phyloP scores from a whole-genome alignment of 2,329 filamentous ascomycete genomes.

The Lecanicillium sp. region DNA sequence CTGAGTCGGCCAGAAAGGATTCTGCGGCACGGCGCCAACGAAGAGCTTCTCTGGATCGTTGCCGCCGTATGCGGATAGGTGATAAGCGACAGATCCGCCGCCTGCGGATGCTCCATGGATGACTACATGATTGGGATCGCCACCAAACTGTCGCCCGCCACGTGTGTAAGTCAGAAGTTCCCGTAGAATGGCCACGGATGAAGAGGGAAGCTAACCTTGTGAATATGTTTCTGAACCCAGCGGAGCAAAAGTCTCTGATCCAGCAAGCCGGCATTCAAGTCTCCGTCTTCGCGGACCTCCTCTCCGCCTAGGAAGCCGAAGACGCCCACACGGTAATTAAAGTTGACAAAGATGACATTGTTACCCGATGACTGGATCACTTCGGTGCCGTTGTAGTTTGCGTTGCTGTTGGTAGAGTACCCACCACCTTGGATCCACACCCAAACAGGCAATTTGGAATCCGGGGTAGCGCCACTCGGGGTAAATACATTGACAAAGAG shows the following conservation, averaged over 20 bases:
- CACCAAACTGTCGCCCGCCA: conserved; percentile 46
- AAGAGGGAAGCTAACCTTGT: conserved; percentile 24
- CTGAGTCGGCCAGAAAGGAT: conserved; percentile 42
- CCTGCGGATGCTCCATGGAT: conserved; percentile 57
- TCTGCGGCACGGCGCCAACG: conserved; percentile 36
- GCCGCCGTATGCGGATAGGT: conserved; percentile 39
- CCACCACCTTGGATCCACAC: conserved; percentile 37
- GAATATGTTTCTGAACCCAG: conserved; percentile 56
- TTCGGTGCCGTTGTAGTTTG: conserved; percentile 42
- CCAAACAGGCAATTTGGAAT: conserved; percentile 28
- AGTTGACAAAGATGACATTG: conserved; percentile 48
- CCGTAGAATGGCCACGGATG: no score
- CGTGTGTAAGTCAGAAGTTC: background rate
- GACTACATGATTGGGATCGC: conserved; percentile 50
- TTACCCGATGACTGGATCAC: conserved; percentile 35
- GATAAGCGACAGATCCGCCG: conserved; percentile 48
- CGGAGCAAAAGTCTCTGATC: conserved; percentile 53
- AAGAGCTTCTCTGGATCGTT: conserved; percentile 36
- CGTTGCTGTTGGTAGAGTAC: conserved; percentile 39
- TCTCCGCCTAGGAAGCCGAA: conserved; percentile 56
- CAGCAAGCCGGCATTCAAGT: conserved; percentile 55
- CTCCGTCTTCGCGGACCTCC: conserved; percentile 44
- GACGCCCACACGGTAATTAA: conserved; percentile 56
- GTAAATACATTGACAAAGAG: conserved; percentile 42
- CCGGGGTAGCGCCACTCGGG: conserved; percentile 22